phyloP scores from a whole-genome alignment of 768 basidiomycete genomes.

The Amanita phalloides region DNA sequence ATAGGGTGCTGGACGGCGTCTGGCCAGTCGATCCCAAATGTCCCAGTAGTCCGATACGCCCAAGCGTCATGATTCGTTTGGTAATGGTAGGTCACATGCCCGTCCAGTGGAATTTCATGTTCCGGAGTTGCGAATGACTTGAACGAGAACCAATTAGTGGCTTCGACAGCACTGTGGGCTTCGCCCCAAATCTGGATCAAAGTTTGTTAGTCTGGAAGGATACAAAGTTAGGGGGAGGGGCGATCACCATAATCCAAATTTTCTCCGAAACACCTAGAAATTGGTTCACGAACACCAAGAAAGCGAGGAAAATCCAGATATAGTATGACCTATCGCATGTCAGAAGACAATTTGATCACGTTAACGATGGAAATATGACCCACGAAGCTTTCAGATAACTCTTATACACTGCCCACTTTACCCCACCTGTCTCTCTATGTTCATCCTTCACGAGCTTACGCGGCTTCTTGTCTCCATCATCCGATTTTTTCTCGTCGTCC shows the following conservation, averaged over 20 bases:
- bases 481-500: conserved; percentile 13
- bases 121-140: conserved; percentile 25
- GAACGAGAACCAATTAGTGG: conserved; percentile 19
- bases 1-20: conserved; percentile 49
- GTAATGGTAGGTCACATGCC: conserved; percentile 18
- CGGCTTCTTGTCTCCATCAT: conserved; percentile 42
- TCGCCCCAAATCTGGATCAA: conserved; percentile 48
- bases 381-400: conserved; percentile 66
- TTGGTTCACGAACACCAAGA: conserved; percentile 40
- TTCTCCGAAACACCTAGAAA: conserved; percentile 48
- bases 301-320: conserved; percentile 47
- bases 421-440: conserved; percentile 68
- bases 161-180: conserved; percentile 30
- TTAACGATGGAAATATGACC: conserved; percentile 15
- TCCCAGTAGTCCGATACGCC: conserved; percentile 13
- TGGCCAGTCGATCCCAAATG: conserved; percentile 28
- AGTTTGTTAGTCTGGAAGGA: not conserved
- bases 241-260: conserved; percentile 61
- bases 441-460: conserved; percentile 74
- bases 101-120: conserved; percentile 26
- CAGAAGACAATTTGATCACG: not conserved
- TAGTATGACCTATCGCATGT: conserved; percentile 43
- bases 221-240: not conserved
- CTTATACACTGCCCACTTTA: conserved; percentile 67
- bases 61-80: conserved; percentile 14